Percentiles rank a stretch among this genome's conserved stretches.
These are phyloP conservation scores for Botrytis byssoidea DNA, from an alignment of 2,329 filamentous ascomycete species.

Conservation along the genomic window DNA sequence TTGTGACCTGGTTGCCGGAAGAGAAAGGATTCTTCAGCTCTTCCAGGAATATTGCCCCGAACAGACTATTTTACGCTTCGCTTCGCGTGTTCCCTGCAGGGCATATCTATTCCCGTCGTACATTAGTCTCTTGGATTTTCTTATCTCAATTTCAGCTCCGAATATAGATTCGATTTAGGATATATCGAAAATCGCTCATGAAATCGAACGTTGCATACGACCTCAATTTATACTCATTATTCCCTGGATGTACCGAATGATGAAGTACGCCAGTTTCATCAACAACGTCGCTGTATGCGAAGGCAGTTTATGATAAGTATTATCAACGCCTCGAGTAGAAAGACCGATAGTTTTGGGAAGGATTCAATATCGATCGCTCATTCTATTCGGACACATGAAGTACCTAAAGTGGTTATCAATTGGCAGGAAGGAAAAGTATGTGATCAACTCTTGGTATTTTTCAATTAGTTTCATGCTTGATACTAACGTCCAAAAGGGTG, in stretches of 20 bases:
- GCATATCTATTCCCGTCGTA: slow-evolving; percentile 7
- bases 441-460: not conserved
- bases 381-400: slow-evolving; percentile 4
- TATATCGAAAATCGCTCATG: slow-evolving; percentile 2
- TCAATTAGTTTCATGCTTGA: not conserved
- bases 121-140: slow-evolving; percentile 6
- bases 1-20: slow-evolving; percentile 7
- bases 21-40: slow-evolving; percentile 7
- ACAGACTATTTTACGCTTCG: not conserved
- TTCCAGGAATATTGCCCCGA: not conserved
- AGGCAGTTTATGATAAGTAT: not conserved
- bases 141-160: slow-evolving; percentile 18
- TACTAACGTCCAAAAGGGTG: slow-evolving; percentile 4
- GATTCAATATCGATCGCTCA: not conserved
- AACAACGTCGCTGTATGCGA: slow-evolving; percentile 7
- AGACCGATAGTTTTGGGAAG: not conserved
- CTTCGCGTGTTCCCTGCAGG: not conserved
- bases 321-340: not conserved
- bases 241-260: not conserved
- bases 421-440: slow-evolving; percentile 15
- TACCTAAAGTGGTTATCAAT: slow-evolving; percentile 13
- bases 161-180: not conserved
- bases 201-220: not conserved
- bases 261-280: slow-evolving; percentile 10
- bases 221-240: not conserved